These are phyloP conservation scores for Acer yangbiense DNA, from an alignment of 345 rosid genomes.

Conservation along the genomic window DNA sequence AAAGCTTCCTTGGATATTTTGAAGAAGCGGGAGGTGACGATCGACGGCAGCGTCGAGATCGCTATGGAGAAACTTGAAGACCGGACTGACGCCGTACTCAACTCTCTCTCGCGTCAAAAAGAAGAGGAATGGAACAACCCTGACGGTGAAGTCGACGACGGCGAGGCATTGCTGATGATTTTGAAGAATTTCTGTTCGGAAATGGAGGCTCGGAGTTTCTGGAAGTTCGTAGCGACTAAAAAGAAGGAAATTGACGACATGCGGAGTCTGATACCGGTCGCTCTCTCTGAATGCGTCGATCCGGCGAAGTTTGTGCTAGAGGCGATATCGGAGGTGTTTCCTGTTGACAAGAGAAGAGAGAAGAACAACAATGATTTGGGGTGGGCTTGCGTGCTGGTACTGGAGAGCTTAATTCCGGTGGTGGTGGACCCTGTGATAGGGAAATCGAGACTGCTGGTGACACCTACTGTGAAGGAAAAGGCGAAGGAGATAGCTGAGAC, in stretches of 20 bases:
- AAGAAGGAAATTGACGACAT: conserved; percentile 76
- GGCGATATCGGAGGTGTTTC: conserved; percentile 89
- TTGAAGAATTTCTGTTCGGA: conserved; percentile 60
- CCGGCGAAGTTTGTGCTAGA: conserved; percentile 86
- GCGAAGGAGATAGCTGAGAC: conserved; percentile 85
- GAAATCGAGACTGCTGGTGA: conserved; percentile 71
- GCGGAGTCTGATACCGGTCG: conserved; percentile 67
- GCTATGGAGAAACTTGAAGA: conserved; percentile 61
- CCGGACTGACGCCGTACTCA: conserved; percentile 38
- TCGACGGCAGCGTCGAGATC: conserved; percentile 84
- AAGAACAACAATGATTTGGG: conserved; percentile 68
- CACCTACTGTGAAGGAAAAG: conserved; percentile 67
- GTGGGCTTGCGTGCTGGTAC: conserved; percentile 93
- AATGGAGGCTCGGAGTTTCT: conserved; percentile 78
- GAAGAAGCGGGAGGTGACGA: conserved; percentile 83
- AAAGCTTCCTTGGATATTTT: conserved; percentile 73
- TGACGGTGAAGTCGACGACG: conserved; percentile 80
- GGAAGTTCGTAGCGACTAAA: conserved; percentile 69
- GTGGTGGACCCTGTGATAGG: conserved; percentile 91
- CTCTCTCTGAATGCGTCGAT: conserved; percentile 79
- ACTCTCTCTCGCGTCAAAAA: conserved; percentile 31
- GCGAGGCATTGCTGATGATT: conserved; percentile 56
- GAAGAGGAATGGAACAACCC: conserved; percentile 39
- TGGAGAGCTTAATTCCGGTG: conserved; percentile 89
- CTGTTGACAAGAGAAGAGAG: conserved; percentile 70